Conservation (phyloP, 805 yeast genomes). For the Cyberlindnera sargentensis region DNA sequence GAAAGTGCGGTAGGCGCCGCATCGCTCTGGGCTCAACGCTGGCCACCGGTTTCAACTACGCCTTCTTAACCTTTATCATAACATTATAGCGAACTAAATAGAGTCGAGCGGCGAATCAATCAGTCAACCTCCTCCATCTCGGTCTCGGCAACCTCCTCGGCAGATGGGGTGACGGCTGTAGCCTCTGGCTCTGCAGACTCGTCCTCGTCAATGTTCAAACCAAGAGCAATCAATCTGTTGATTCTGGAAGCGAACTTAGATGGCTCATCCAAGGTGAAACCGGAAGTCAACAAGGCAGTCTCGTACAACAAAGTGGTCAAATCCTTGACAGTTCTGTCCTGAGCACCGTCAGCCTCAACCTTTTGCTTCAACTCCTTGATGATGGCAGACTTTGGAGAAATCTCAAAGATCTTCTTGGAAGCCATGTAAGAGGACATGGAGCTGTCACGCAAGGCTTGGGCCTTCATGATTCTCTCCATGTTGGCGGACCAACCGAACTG, state of each 20-base stretch:
- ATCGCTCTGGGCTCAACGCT: neutral
- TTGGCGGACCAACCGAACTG: slow-evolving; percentile 99
- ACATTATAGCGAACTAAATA: neutral
- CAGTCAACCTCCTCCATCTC: slow-evolving; percentile 99
- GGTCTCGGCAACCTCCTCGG: slow-evolving; percentile 78
- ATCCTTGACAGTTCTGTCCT: slow-evolving; percentile 97
- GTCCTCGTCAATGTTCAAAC: slow-evolving; percentile 95
- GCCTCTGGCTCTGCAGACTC: slow-evolving; percentile 66
- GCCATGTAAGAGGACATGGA: slow-evolving; percentile 99
- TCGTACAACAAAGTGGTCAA: slow-evolving; percentile 93
- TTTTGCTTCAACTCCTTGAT: slow-evolving; percentile 93
- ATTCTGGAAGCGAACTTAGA: slow-evolving; percentile 94
- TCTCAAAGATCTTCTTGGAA: slow-evolving; percentile 98
- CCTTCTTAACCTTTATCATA: neutral
- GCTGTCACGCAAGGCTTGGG: slow-evolving; percentile 98
- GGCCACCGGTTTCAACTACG: neutral
- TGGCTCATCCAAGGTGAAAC: slow-evolving; percentile 99
- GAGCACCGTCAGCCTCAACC: slow-evolving; percentile 96
- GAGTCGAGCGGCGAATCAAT: slow-evolving; percentile 5
- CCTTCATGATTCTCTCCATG: slow-evolving; percentile 99
- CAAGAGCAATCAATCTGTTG: slow-evolving; percentile 95
- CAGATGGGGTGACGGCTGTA: slow-evolving; percentile 37
- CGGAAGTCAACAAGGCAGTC: slow-evolving; percentile 97
- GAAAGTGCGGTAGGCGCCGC: neutral
- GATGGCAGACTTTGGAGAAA: slow-evolving; percentile 93